Percentiles rank a stretch among this genome's conserved stretches.
These are phyloP conservation scores for Diaporthe citrichinensis DNA, from an alignment of 2,329 filamentous ascomycete genomes.

Conservation along the genomic window DNA sequence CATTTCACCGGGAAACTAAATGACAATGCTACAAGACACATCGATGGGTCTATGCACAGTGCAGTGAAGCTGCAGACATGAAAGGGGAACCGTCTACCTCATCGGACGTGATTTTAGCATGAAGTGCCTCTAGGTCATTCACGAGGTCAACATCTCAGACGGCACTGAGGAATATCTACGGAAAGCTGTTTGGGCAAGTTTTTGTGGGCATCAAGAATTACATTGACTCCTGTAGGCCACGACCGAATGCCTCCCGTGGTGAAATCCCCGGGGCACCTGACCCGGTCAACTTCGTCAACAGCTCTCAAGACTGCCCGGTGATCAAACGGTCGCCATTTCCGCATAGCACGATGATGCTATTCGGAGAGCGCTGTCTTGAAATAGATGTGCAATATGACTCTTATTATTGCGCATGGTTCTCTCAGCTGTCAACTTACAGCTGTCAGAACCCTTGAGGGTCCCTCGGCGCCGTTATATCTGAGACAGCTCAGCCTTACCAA, in stretches of 20 bases:
- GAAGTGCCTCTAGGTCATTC: too few species aligned
- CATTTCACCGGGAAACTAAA: neutral
- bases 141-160: neutral
- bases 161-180: neutral
- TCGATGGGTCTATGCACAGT: neutral
- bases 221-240: neutral
- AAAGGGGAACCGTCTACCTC: neutral
- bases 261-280: neutral
- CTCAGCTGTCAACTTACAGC: slow-evolving; percentile 18
- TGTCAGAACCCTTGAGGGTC: slow-evolving; percentile 1
- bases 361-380: neutral
- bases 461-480: slow-evolving; percentile 18
- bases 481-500: slow-evolving; percentile 30
- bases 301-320: neutral
- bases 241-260: neutral
- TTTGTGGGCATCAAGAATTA: neutral
- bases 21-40: neutral
- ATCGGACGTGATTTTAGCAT: neutral
- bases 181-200: too few species aligned
- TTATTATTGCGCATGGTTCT: neutral
- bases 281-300: neutral
- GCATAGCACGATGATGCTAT: neutral
- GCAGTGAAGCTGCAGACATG: neutral
- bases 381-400: neutral
- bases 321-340: neutral